Evolutionary conservation across 2,329 filamentous ascomycete genomes (phyloP).

Genomic region (Penicillium sp.): DNA sequence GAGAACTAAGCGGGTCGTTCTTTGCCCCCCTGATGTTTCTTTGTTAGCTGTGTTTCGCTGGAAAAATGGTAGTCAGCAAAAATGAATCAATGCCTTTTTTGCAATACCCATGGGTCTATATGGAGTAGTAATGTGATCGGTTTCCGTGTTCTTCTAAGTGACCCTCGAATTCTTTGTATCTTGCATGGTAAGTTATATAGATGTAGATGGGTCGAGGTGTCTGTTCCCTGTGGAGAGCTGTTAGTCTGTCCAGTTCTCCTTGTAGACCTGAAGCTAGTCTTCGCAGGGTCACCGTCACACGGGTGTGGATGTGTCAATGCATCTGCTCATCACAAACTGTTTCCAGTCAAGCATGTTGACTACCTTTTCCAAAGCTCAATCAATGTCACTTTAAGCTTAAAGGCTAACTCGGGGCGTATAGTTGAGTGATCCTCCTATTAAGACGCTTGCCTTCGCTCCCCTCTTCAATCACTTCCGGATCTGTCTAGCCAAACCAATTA

Average conservation of each 20-base stretch:
- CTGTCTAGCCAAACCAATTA: background rate
- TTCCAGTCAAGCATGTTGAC: background rate
- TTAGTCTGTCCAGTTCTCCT: background rate
- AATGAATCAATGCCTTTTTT: conserved; percentile 26
- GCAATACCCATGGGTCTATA: conserved; percentile 22
- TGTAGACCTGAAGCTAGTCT: background rate
- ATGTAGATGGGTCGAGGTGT: conserved; percentile 3
- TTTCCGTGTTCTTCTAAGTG: conserved; percentile 14
- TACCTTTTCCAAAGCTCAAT: background rate
- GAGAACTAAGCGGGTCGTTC: conserved; percentile 40
- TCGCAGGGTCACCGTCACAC: no score
- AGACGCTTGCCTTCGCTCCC: background rate
- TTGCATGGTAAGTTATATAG: conserved; percentile 9
- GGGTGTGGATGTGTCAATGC: background rate
- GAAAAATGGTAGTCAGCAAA: conserved; percentile 24
- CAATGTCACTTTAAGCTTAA: background rate
- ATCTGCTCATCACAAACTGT: background rate
- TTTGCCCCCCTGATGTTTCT: conserved; percentile 15
- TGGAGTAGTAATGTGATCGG: conserved; percentile 25
- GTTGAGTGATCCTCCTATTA: background rate
- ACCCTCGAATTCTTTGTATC: conserved; percentile 6
- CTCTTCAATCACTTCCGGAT: background rate
- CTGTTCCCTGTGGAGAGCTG: background rate
- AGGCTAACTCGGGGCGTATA: no score
- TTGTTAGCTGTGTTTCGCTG: conserved; percentile 16